These are phyloP conservation scores for Crucihimalaya himalaica DNA, from an alignment of 345 rosid genomes.

Conservation along the genomic window DNA sequence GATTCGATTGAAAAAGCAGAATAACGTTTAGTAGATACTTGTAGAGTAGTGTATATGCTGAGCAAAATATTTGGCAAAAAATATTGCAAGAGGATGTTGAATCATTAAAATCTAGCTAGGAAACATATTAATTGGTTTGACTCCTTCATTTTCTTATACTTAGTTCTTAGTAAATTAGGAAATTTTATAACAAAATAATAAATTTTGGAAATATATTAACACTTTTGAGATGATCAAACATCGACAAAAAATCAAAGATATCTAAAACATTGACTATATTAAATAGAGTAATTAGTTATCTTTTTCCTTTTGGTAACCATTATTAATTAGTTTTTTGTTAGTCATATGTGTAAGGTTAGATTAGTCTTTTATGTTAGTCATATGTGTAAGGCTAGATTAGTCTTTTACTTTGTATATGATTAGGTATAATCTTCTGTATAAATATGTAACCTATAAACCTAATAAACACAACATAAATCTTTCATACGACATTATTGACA, in stretches of 20 bases:
- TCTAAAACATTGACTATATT: not conserved
- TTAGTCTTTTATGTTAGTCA: too few relatives aligned
- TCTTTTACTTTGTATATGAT: too few relatives aligned
- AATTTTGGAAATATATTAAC: not conserved
- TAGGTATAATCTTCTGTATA: too few relatives aligned
- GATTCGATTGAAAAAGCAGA: too few relatives aligned
- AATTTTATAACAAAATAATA: not conserved
- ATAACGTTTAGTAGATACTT: not conserved
- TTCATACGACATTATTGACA: too few relatives aligned
- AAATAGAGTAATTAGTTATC: not conserved
- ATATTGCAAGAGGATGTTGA: not conserved
- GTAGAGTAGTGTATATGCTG: not conserved
- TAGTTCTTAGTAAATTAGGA: not conserved
- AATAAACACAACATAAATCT: too few relatives aligned
- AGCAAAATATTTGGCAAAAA: not conserved
- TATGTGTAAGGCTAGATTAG: too few relatives aligned
- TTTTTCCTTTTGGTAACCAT: not conserved
- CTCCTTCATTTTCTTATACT: not conserved
- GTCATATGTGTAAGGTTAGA: too few relatives aligned
- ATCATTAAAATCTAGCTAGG: not conserved
- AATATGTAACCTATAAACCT: too few relatives aligned
- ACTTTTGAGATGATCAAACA: not conserved
- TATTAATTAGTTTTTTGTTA: not conserved
- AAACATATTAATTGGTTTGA: conserved; percentile 13
- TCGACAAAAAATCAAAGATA: not conserved